Base-by-base conservation (phyloP, 805 yeast species). In the Clavispora santaluciae region DNA sequence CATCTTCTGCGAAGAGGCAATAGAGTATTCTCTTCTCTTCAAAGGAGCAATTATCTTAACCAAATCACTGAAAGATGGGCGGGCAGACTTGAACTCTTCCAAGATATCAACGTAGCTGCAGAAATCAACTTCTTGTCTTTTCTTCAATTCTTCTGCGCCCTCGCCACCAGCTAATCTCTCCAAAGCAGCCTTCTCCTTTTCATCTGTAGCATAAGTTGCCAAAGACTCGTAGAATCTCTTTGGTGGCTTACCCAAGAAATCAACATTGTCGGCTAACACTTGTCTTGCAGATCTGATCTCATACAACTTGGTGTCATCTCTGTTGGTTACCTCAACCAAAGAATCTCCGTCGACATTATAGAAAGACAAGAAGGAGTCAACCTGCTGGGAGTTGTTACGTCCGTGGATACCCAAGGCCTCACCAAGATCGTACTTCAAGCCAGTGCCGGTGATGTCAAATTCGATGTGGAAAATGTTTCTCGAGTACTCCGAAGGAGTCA, bases 371-470 rank as follows among this genome's bases (percentile, higher is more conserved):
- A 91, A 91, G 49, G 74, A 73, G 34, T 71, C 76, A 39, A 90
- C 96, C 28, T 70, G 75, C 13, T 67, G 74, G 30, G 72, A 60
- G 53, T 79, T 75, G 69, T 91, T 91, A 58, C 91, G 81, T 36
- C 95, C 96, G 56, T 91, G 97, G 45, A 91, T 78, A 57, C 98
- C 98, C 45, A 91, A 77, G 16, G 98, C 96, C 72, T 91, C 98
- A 61, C 98, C 98, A 58, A 91, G 88, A 49, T 83, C 93, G 61
- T 91, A 91, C 37, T 79, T 86, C 59, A 91, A 72, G 20, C 95
- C 96, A 26, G 97, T 89, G 39, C 95, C 95, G 35, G 89, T 66
- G 58, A 83, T 78, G 60, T 91, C 98, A 52, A 91, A 88, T 68
- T 91, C 98, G 53, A 91, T 84, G 60, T 91, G 96, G 87, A 91